A percentile compares a stretch with the other conserved stretches of the same genome.
Evolutionary conservation across 805 yeast genomes (phyloP).

Genomic region (Lipomyces yamanashiensis): DNA sequence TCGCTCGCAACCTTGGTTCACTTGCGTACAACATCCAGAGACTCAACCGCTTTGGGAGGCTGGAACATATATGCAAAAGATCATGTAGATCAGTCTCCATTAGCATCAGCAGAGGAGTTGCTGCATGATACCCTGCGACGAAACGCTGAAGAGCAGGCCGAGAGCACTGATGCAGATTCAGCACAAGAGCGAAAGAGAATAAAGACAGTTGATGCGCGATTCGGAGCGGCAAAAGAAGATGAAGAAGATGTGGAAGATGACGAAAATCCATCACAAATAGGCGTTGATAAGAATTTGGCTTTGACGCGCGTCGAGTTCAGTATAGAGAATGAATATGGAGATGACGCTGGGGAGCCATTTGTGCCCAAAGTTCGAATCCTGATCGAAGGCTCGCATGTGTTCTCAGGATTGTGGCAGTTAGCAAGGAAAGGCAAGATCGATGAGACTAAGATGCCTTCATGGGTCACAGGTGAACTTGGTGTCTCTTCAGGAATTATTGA

Average conservation of each 20-base stretch:
- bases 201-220: constrained; percentile 27
- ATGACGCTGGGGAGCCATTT: not conserved
- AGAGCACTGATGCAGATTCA: constrained; percentile 9
- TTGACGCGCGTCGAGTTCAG: constrained; percentile 27
- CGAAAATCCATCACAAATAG: constrained; percentile 1
- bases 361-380: constrained; percentile 23
- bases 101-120: constrained; percentile 24
- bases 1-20: constrained; percentile 24
- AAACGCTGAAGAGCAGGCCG: not conserved
- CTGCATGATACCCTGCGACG: not conserved
- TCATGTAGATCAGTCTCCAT: constrained; percentile 33
- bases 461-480: constrained; percentile 38
- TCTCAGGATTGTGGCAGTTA: constrained; percentile 32
- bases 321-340: constrained; percentile 20
- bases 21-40: constrained; percentile 21
- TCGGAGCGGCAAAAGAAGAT: constrained; percentile 18
- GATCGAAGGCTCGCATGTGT: constrained; percentile 35
- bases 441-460: constrained; percentile 30
- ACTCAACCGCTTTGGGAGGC: constrained; percentile 34
- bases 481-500: constrained; percentile 27
- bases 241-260: not conserved
- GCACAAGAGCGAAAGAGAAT: constrained; percentile 11
- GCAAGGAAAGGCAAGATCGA: constrained; percentile 29
- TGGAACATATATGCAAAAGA: constrained; percentile 37
- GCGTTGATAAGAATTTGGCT: constrained; percentile 14